Base-by-base conservation (phyloP, 192 early-diverging fungal species). In the Entophlyctis helioformis region DNA sequence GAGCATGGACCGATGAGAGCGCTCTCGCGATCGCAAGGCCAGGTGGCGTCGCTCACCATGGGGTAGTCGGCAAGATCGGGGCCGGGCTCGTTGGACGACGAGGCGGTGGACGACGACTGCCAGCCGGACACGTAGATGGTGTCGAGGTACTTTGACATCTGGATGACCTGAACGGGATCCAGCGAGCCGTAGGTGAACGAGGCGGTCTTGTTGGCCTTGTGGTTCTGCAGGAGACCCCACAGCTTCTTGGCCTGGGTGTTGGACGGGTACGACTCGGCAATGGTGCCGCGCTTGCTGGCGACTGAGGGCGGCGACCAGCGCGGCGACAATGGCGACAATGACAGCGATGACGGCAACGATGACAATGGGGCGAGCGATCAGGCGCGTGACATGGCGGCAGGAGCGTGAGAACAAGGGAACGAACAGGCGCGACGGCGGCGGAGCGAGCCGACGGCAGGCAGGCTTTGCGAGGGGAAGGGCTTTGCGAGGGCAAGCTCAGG, bases 11-110 rank as follows among this genome's bases (percentile, higher is more conserved):
- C 6, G 11, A 31, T 31, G 29, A 11, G 29, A 4, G 11, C 29
- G 29, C 29, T 4, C 29, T 11, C 29, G 29, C 29, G 29, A 31
- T 8, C 11, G 29, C 6, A 31, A 8, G 29, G 4, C 6, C 29
- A 31, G 29, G 11, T 29, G 20, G 18, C 15, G 11, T 25, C 3
- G 21, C 86, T 85, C 57, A 90, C 89, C 90, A 93, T 93, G 44
- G 90, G 92, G 69, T 93, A 97, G 71, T 97, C 94, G 44, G 91
- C 94, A 46, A 97, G 83, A 81, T 97, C 94, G 8, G 91, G 91
- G 27, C 91, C 91, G 46, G 91, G 91, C 69, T 96, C 91, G 71
- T 96, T 96, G 44, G 85, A 84, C 57, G 80, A 74, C 32, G 86
- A 89, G 42, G 91, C 91, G 25, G 89, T 96, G 44, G 91, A 92